Evolutionary conservation across 305 asterid species (phyloP), one percentile per base, ranked within the genome.

Genomic region (Caryopteris hybrid): DNA sequence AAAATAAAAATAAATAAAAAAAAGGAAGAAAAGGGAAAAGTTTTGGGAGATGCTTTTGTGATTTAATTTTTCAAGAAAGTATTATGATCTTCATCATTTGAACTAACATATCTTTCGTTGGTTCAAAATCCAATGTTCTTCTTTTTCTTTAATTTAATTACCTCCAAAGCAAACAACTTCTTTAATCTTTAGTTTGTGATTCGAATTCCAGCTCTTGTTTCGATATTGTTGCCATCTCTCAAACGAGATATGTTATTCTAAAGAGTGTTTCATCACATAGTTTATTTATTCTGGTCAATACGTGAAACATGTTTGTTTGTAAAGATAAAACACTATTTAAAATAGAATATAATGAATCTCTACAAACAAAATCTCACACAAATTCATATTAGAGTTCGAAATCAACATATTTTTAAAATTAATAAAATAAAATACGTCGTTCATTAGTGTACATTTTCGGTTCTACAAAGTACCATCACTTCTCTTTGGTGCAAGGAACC

Each of bases 151-250:
- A 48, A 25, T 50, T 79, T 61, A 48, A 22, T 56, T 66, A 38
- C 73, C 64, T 56, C 78, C 58, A 73, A 83, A 78, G 80, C 67
- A 59, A 63, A 27, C 46, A 69, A 54, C 39, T 63, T 71, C 76
- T 72, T 78, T 59, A 14, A 16, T 68, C 68, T 69, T 34, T 17
- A 5, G 1, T 0, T 71, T 42, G 17, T 43, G 23, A 68, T 62
- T 68, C 43, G 72, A 83, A 77, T 76, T 66, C 79, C 8, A 72
- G 70, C 73, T 61, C 68, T 74, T 55, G 48, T 69, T 61, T 58
- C 69, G 8, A 73, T 48, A 63, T 17, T 36, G 63, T 4, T 47
- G 14, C 53, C 61, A 25, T 60, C 54, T 66, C 68, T 72, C 42
- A n/a, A n/a, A n/a, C n/a, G n/a, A n/a, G n/a, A n/a, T n/a, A n/a